Percentiles rank a stretch among this genome's conserved stretches.
phyloP scores from a whole-genome alignment of 306 rosid species.

The Hippophae gyantsensis region DNA sequence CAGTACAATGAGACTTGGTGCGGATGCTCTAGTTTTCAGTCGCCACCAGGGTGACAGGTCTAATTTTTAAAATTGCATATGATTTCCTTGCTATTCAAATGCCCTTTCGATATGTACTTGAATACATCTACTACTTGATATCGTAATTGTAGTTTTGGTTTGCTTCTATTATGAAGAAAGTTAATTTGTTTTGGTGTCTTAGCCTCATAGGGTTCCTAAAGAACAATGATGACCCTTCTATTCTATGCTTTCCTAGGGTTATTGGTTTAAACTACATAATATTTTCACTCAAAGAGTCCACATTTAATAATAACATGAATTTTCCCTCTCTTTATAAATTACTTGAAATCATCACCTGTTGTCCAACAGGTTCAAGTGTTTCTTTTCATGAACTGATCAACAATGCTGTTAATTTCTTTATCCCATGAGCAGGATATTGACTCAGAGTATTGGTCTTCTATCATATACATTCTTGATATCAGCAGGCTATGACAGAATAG shows the following conservation, averaged over 20 bases:
- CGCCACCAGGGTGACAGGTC: slow-evolving; percentile 53
- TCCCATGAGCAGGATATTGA: slow-evolving; percentile 50
- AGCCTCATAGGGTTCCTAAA: not conserved
- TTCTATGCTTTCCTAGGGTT: not conserved
- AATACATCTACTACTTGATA: not conserved
- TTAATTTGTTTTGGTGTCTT: not conserved
- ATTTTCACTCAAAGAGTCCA: not conserved
- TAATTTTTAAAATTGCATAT: slow-evolving; percentile 9
- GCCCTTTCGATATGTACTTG: not conserved
- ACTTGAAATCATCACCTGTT: not conserved
- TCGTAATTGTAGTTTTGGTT: not conserved
- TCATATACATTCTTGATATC: slow-evolving; percentile 70
- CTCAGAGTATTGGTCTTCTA: slow-evolving; percentile 91
- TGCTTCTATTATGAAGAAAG: not conserved
- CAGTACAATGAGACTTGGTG: slow-evolving; percentile 96
- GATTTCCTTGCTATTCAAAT: not conserved
- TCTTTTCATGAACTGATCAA: not conserved
- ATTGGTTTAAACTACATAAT: too few relatives aligned
- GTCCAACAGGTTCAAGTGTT: not conserved
- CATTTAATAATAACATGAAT: too few relatives aligned
- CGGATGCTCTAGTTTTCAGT: slow-evolving; percentile 82
- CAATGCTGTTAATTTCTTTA: not conserved
- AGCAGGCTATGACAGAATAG: slow-evolving; percentile 66
- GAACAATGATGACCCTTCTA: too few relatives aligned
- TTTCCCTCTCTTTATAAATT: too few relatives aligned